Percentiles rank a stretch among this genome's conserved stretches.
Conservation (phyloP, 306 rosid genomes). For the Dryas drummondii region DNA sequence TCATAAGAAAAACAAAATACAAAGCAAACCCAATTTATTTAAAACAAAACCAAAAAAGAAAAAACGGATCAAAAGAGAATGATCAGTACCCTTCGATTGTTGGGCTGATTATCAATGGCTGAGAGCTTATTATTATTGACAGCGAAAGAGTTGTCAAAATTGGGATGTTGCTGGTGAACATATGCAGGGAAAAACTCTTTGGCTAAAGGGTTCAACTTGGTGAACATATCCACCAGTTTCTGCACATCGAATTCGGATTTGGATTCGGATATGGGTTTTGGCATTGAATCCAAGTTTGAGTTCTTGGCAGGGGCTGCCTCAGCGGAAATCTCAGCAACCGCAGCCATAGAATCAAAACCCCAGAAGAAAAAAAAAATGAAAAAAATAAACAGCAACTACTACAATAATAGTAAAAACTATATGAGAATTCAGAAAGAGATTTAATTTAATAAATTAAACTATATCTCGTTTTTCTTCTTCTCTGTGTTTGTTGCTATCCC, state of each 20-base stretch:
- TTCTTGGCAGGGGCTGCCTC: slow-evolving; percentile 68
- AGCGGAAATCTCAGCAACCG: slow-evolving; percentile 74
- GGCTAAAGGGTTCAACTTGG: slow-evolving; percentile 87
- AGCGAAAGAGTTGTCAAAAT: slow-evolving; percentile 45
- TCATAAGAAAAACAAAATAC: slow-evolving; percentile 3
- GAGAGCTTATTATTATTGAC: slow-evolving; percentile 44
- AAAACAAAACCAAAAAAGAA: background rate
- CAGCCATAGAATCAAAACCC: slow-evolving; percentile 70
- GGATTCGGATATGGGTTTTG: slow-evolving; percentile 45
- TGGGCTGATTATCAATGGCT: slow-evolving; percentile 46
- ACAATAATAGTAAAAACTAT: slow-evolving; percentile 18
- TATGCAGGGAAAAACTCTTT: slow-evolving; percentile 87
- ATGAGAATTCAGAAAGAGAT: background rate
- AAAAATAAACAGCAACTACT: background rate
- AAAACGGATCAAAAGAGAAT: slow-evolving; percentile 38
- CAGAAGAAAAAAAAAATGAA: background rate
- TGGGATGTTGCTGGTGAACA: slow-evolving; percentile 52
- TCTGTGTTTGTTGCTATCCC: slow-evolving; percentile 15
- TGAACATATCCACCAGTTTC: slow-evolving; percentile 92
- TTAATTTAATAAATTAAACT: slow-evolving; percentile 18
- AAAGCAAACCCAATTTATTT: slow-evolving; percentile 14
- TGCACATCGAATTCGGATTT: slow-evolving; percentile 78
- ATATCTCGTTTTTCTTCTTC: background rate
- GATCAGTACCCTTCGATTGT: slow-evolving; percentile 69
- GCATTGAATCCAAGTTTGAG: slow-evolving; percentile 63